Base-by-base conservation (phyloP, 306 rosid genomes). In the Citrullus mucosospermus region DNA sequence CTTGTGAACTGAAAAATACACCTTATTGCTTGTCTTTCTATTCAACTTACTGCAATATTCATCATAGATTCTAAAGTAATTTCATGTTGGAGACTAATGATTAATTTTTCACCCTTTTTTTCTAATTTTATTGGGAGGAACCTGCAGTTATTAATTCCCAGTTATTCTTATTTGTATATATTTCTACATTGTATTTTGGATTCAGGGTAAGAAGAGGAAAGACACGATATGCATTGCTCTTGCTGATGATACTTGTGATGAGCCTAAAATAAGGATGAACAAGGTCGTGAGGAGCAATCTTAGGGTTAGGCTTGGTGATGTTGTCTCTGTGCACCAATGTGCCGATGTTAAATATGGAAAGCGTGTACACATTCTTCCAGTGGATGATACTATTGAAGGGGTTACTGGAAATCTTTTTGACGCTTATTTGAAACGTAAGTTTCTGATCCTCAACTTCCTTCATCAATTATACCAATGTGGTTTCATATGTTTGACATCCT, bases 291-390 rank as follows among this genome's bases (percentile, higher is more conserved):
- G 99, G 78, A 89, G 82, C 86, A 95, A 92, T 77, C 89, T 95
- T 16, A 91, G 99, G 89, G 99, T 95, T 70, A 89, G 99, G 86
- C 97, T 95, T 11, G 97, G 97, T 15, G 99, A 92, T 78, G 97
- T 95, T 70, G 97, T 95, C 67, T 95, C 97, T 4, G 99, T 95
- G 34, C 97, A 92, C 80, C 96, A 89, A 57, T 95, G 99, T 44
- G 82, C 97, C 70, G 97, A 95, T 88, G 96, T 95, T 73, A 95
- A 92, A 51, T 95, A 95, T 41, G 98, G 98, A 60, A 91, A 91
- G 87, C 87, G 97, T 12, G 97, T 92, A 18, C 98, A 92, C 66
- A 90, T 95, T 81, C 99, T 95, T 61, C 99, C 97, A 1, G 89
- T 95, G 11, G 97, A 95, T 81, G 97, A 95, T 67, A 92, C 97